These are phyloP conservation scores for Saccharum spontaneum DNA, from an alignment of 176 grass and related monocot genomes.

Conservation along the genomic window DNA sequence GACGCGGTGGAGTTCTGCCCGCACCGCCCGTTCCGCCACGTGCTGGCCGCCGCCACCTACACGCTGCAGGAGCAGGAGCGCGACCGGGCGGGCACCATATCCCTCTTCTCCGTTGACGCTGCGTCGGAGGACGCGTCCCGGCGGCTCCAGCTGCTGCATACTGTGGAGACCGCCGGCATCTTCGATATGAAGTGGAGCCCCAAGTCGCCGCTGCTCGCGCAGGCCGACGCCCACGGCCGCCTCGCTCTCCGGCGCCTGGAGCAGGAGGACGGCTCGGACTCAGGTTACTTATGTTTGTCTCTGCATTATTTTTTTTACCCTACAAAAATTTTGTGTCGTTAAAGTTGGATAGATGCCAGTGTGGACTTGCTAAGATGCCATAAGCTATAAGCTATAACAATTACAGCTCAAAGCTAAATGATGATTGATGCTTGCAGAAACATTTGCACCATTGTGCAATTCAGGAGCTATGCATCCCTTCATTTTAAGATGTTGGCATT, in stretches of 20 bases:
- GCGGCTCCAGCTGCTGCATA: constrained; percentile 54
- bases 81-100: constrained; percentile 63
- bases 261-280: constrained; percentile 33
- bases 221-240: constrained; percentile 77
- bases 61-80: constrained; percentile 73
- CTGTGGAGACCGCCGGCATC: constrained; percentile 56
- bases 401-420: neutral
- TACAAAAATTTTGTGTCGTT: neutral
- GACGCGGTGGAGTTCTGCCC: constrained; percentile 92
- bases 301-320: neutral
- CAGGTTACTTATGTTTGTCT: constrained; percentile 15
- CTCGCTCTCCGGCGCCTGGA: constrained; percentile 54
- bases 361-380: neutral
- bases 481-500: neutral
- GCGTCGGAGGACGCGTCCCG: constrained; percentile 25
- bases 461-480: neutral
- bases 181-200: constrained; percentile 96
- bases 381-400: neutral
- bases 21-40: constrained; percentile 49
- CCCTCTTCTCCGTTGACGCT: constrained; percentile 53
- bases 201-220: constrained; percentile 60
- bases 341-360: neutral
- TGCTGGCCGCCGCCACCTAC: constrained; percentile 82
- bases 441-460: neutral
- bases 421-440: neutral